These are phyloP conservation scores for Mucor plumbeus DNA, from an alignment of 371 early-diverging fungal genomes.

Conservation along the genomic window DNA sequence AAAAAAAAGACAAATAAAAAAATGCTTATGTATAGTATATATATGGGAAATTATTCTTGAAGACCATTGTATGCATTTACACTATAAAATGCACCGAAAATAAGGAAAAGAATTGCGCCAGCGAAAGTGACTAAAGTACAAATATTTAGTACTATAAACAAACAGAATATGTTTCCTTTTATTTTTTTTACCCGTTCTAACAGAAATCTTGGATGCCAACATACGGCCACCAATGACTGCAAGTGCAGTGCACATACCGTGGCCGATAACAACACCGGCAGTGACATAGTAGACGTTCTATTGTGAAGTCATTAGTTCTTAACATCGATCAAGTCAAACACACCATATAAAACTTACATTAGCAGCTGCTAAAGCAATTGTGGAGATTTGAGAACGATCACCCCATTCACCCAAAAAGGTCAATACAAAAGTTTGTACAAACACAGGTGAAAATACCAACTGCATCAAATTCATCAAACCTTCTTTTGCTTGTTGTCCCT, in stretches of 20 bases:
- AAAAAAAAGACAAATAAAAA: background rate
- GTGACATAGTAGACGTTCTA: constrained; percentile 85
- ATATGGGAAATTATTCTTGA: constrained; percentile 13
- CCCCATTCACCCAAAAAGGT: constrained; percentile 98
- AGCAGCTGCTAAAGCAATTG: constrained; percentile 94
- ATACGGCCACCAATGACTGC: constrained; percentile 95
- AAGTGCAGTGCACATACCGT: constrained; percentile 86
- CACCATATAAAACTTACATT: constrained; percentile 57
- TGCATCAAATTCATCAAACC: constrained; percentile 68
- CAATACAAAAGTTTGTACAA: constrained; percentile 93
- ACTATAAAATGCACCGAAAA: constrained; percentile 80
- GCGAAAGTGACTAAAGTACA: constrained; percentile 73
- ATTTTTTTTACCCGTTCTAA: constrained; percentile 75
- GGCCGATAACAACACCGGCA: constrained; percentile 87
- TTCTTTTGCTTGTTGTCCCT: constrained; percentile 41
- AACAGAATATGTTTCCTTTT: constrained; percentile 9
- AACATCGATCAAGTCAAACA: background rate
- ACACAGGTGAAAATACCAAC: constrained; percentile 86
- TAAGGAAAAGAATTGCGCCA: constrained; percentile 84
- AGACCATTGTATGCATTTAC: constrained; percentile 47
- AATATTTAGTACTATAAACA: constrained; percentile 6
- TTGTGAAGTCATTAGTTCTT: background rate
- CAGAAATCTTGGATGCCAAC: constrained; percentile 89
- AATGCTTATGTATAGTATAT: background rate
- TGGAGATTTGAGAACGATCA: constrained; percentile 92